A percentile compares a stretch with the other conserved stretches of the same genome.
Evolutionary conservation across 441 rosid genomes (phyloP).

Genomic region (Biscutella auriculata): DNA sequence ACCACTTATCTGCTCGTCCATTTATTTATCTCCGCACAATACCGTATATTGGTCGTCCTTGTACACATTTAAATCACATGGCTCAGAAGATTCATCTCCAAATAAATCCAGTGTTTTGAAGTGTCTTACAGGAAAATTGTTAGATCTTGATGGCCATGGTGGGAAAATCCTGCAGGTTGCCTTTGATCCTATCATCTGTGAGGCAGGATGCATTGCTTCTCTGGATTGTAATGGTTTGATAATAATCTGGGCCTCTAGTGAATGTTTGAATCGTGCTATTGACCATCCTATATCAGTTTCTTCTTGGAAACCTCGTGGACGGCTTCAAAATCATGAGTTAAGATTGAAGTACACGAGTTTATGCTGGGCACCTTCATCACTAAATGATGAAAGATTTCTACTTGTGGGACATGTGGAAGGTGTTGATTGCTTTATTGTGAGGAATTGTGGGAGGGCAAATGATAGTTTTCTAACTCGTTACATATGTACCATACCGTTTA

Average conservation of each 20-base stretch:
- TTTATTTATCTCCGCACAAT: constrained; percentile 46
- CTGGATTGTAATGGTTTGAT: constrained; percentile 74
- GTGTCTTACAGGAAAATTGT: constrained; percentile 26
- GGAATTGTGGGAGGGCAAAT: constrained; percentile 28
- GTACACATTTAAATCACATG: constrained; percentile 26
- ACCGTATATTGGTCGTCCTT: constrained; percentile 48
- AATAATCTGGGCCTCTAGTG: constrained; percentile 55
- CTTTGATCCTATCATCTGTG: constrained; percentile 45
- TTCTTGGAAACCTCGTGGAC: constrained; percentile 56
- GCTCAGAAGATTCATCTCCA: constrained; percentile 27
- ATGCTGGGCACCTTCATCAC: constrained; percentile 70
- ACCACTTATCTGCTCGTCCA: constrained; percentile 52
- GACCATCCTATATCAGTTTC: constrained; percentile 44
- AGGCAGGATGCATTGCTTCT: constrained; percentile 55
- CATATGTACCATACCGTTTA: constrained; percentile 64
- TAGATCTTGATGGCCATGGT: constrained; percentile 55
- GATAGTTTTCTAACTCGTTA: constrained; percentile 34
- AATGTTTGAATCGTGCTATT: constrained; percentile 28
- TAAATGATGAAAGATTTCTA: constrained; percentile 49
- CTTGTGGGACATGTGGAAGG: constrained; percentile 69
- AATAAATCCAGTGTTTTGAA: constrained; percentile 24
- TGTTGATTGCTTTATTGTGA: constrained; percentile 71
- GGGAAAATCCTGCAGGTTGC: constrained; percentile 60
- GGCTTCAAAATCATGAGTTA: constrained; percentile 31
- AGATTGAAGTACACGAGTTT: constrained; percentile 55